Evolutionary conservation across 1,284 basidiomycete species (phyloP), one percentile per base, ranked within the genome.

Genomic region (Moesziomyces sp.): DNA sequence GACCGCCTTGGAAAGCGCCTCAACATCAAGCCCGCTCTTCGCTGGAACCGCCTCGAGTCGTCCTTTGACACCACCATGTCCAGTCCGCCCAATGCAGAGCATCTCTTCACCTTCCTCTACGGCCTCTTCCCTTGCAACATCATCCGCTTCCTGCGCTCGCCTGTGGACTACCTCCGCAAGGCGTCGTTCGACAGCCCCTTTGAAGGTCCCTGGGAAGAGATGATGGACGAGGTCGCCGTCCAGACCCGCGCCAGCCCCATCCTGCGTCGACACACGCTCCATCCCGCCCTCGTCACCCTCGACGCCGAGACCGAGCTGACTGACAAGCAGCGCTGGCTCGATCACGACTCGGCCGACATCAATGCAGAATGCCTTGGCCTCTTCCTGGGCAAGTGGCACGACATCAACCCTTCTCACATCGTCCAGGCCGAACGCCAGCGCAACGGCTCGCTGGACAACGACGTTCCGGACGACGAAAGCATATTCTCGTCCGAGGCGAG

Each of bases 121-220:
- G 94, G 93, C 77, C 88, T 95, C 55, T 95, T 92, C 84, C 93
- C 93, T 2, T 91, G 90, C 86, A 93, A 93, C 85, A 86, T 90
- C 48, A 86, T 94, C 60, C 87, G 87, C 63, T 94, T 94, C 83
- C 83, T 94, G 65, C 89, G 89, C 52, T 85, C 86, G 35, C 91
- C 93, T 3, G 86, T 87, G 23, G 84, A 85, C 47, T 93, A 92
- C 78, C 85, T 95, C 23, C 84, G 84, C 90, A 87, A 88, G 52
- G 86, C 89, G 6, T 88, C 87, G 7, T 84, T 93, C n/a, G 89
- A 92, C 70, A 66, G 66, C 40, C 78, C 72, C 43, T 74, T 74
- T 49, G 70, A 68, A 48, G 74, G 67, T 14, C 62, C 58, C 2
- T 77, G 76, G 68, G 88, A 90, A 73, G 87, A 88, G 58, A 88